Conservation (phyloP, 192 early-diverging fungal genomes). For the Mortierella claussenii region DNA sequence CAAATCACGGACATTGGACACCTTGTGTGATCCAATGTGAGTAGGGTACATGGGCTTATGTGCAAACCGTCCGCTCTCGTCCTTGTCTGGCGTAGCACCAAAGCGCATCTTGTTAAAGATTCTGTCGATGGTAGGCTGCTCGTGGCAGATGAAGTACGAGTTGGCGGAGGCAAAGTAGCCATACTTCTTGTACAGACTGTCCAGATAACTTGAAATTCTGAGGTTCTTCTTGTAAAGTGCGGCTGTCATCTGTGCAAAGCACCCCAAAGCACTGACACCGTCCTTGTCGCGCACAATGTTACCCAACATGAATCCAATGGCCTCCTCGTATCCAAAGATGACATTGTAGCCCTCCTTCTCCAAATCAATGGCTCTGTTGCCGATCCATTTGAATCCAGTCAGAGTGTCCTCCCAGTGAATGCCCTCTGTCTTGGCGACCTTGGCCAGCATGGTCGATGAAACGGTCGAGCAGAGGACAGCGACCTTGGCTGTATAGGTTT, state of each 20-base stretch:
- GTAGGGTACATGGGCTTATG: slow-evolving; percentile 76
- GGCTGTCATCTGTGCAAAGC: slow-evolving; percentile 81
- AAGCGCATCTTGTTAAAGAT: slow-evolving; percentile 89
- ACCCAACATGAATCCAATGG: slow-evolving; percentile 89
- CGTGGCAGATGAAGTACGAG: slow-evolving; percentile 88
- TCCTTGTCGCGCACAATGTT: slow-evolving; percentile 91
- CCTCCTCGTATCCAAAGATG: slow-evolving; percentile 93
- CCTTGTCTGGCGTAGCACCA: slow-evolving; percentile 57
- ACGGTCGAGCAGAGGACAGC: slow-evolving; percentile 90
- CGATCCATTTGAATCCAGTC: slow-evolving; percentile 97
- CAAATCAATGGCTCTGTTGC: slow-evolving; percentile 81
- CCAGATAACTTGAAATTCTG: slow-evolving; percentile 74
- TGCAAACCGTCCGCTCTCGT: slow-evolving; percentile 37
- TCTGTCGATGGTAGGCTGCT: slow-evolving; percentile 70
- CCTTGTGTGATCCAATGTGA: slow-evolving; percentile 71
- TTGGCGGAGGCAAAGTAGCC: slow-evolving; percentile 90
- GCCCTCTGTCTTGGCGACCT: slow-evolving; percentile 78
- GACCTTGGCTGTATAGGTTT: slow-evolving; percentile 56
- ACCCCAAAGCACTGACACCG: slow-evolving; percentile 84
- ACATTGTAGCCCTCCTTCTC: slow-evolving; percentile 71
- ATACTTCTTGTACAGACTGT: slow-evolving; percentile 78
- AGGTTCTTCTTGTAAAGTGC: slow-evolving; percentile 71
- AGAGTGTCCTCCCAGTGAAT: slow-evolving; percentile 90
- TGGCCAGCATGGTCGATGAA: slow-evolving; percentile 84
- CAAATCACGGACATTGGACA: slow-evolving; percentile 85